phyloP scores from a whole-genome alignment of 1,284 basidiomycete species.

The Grifola frondosa region DNA sequence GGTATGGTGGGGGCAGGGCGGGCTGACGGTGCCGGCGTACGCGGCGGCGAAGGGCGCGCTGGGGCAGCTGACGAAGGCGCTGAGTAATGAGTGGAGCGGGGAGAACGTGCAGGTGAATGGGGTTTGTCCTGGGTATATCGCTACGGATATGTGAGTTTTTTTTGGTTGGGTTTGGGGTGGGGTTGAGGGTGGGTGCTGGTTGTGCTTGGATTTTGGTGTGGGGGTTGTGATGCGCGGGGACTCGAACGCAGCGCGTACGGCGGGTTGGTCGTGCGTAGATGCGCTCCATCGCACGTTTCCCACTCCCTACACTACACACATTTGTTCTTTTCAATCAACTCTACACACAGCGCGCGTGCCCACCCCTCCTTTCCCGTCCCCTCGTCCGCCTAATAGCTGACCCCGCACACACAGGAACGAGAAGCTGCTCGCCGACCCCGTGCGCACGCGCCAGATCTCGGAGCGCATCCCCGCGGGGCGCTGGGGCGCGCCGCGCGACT shows the following conservation, averaged over 20 bases:
- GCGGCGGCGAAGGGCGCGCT: conserved; percentile 89
- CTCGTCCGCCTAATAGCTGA: too few relatives aligned
- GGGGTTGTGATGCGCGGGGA: too few relatives aligned
- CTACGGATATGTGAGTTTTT: conserved; percentile 78
- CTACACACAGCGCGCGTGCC: too few relatives aligned
- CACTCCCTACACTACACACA: too few relatives aligned
- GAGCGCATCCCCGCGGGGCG: conserved; percentile 91
- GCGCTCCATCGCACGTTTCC: too few relatives aligned
- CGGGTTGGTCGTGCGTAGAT: too few relatives aligned
- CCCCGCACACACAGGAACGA: conserved; percentile 61
- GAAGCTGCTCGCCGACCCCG: conserved; percentile 71
- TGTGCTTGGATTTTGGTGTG: too few relatives aligned
- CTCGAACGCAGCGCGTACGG: too few relatives aligned
- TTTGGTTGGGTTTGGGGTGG: too few relatives aligned
- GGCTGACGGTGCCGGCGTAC: conserved; percentile 86
- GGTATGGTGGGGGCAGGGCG: conserved; percentile 42
- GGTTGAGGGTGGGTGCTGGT: too few relatives aligned
- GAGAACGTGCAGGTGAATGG: conserved; percentile 90
- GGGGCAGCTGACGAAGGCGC: conserved; percentile 79
- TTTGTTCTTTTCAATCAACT: too few relatives aligned
- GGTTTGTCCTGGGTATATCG: conserved; percentile 90
- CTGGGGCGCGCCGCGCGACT: conserved; percentile 88
- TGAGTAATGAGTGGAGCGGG: conserved; percentile 74
- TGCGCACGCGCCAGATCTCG: conserved; percentile 82
- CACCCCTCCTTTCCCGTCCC: not conserved